Conservation (phyloP, 768 basidiomycete species). For the Cystofilobasidium capitatum region DNA sequence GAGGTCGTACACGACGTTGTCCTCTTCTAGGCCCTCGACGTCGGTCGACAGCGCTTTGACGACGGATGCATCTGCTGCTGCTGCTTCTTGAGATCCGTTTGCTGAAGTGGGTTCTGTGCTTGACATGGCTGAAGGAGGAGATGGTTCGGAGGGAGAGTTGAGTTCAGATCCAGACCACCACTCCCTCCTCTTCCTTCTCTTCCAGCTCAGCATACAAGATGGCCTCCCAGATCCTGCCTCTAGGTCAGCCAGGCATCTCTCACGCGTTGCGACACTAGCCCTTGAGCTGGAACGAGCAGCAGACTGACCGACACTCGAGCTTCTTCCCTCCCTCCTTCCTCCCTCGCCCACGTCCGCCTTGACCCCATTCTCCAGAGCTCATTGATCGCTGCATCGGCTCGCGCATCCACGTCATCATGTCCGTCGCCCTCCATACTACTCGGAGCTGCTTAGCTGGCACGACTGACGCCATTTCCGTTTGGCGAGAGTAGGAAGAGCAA, state of each 20-base stretch:
- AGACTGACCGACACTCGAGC: not conserved
- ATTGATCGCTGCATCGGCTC: constrained; percentile 97
- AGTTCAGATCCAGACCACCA: not conserved
- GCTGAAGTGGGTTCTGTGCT: not conserved
- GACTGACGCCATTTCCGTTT: not conserved
- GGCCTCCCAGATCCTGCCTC: constrained; percentile 89
- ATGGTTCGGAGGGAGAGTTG: not conserved
- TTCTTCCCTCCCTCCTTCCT: constrained; percentile 1
- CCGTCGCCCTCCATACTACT: too few relatives aligned
- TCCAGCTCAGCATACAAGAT: constrained; percentile 41
- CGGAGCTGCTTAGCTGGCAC: too few relatives aligned
- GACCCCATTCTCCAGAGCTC: constrained; percentile 52
- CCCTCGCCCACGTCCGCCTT: not conserved
- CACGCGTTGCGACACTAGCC: not conserved
- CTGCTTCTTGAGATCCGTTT: not conserved
- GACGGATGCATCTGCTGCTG: not conserved
- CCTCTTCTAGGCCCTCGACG: too few relatives aligned
- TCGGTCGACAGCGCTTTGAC: too few relatives aligned
- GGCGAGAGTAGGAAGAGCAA: constrained; percentile 55
- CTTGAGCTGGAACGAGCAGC: not conserved
- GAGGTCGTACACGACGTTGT: too few relatives aligned
- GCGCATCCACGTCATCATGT: constrained; percentile 93
- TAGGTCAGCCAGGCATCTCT: constrained; percentile 60
- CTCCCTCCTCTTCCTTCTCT: not conserved
- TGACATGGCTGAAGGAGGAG: not conserved